phyloP scores from a whole-genome alignment of 768 basidiomycete genomes.

The Megacollybia marginata region DNA sequence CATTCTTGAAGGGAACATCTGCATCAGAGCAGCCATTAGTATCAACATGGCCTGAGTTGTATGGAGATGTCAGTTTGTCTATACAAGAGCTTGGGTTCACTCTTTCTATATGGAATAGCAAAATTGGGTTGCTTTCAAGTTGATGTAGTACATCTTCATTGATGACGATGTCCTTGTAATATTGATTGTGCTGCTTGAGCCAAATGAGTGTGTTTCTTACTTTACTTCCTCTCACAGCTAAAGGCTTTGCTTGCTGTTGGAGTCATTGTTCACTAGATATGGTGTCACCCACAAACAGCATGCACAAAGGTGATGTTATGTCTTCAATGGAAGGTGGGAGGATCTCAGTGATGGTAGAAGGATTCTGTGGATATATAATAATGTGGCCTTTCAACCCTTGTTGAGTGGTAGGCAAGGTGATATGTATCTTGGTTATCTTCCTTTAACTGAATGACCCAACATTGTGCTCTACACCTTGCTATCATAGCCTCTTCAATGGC shows the following conservation, averaged over 20 bases:
- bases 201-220: too few species aligned
- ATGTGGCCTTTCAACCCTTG: background rate
- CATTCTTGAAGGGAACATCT: too few species aligned
- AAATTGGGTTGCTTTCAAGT: too few species aligned
- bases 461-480: background rate
- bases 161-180: too few species aligned
- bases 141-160: too few species aligned
- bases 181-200: too few species aligned
- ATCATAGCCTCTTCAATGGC: background rate
- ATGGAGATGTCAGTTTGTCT: too few species aligned
- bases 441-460: background rate
- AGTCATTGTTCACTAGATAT: background rate
- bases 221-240: too few species aligned
- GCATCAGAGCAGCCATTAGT: too few species aligned
- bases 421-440: background rate
- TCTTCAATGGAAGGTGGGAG: background rate
- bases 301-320: background rate
- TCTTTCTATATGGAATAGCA: too few species aligned
- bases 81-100: too few species aligned
- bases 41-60: too few species aligned
- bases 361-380: background rate
- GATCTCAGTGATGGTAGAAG: background rate
- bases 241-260: background rate
- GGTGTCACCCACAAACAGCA: background rate
- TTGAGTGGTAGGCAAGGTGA: background rate